Conservation (phyloP, 192 early-diverging fungal species). For the Helicostylum pulchrum region DNA sequence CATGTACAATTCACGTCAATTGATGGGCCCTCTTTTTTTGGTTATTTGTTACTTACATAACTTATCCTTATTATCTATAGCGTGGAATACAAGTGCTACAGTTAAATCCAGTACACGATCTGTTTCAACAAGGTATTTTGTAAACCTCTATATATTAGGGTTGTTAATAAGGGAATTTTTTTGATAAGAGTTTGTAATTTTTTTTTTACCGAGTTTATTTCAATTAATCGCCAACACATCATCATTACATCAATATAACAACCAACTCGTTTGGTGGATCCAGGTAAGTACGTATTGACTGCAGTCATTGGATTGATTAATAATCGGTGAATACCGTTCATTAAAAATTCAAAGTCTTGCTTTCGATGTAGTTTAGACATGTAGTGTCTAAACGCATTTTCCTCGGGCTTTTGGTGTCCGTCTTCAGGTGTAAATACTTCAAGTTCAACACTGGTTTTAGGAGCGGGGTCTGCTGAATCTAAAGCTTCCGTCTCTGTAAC, state of each 20-base stretch:
- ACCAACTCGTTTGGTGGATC: conserved; percentile 66
- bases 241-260: conserved; percentile 69
- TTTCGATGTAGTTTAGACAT: conserved; percentile 75
- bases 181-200: neutral
- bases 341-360: conserved; percentile 81
- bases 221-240: conserved; percentile 83
- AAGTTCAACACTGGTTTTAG: conserved; percentile 10
- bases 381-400: conserved; percentile 79
- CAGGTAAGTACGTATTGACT: conserved; percentile 71
- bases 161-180: neutral
- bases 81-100: conserved; percentile 60
- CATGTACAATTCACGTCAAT: neutral
- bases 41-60: conserved; percentile 40
- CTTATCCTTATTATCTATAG: conserved; percentile 57
- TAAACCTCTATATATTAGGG: conserved; percentile 52
- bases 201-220: conserved; percentile 66
- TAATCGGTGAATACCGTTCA: conserved; percentile 75
- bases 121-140: conserved; percentile 54
- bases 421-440: conserved; percentile 4
- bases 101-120: conserved; percentile 61
- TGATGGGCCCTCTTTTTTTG: neutral
- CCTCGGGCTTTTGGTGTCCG: conserved; percentile 9
- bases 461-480: neutral
- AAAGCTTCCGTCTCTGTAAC: neutral
- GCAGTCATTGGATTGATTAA: conserved; percentile 79